Evolutionary conservation across 768 basidiomycete genomes (phyloP).

Genomic region (Pholiota molesta): DNA sequence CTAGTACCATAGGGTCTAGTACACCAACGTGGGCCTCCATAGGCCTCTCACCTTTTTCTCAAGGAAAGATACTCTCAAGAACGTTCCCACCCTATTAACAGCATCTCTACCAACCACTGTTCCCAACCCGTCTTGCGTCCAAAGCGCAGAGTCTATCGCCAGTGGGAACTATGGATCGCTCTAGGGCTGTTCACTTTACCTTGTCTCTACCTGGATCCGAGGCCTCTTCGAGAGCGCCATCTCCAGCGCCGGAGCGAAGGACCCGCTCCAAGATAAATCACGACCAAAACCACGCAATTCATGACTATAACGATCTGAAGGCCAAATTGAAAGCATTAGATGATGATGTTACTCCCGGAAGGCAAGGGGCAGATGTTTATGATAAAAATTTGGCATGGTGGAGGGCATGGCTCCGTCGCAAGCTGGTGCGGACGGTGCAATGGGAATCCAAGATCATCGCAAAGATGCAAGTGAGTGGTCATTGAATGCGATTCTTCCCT

Average conservation of each 20-base stretch:
- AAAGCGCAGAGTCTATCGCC: no score
- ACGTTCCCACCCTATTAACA: no score
- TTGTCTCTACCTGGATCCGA: conserved; percentile 34
- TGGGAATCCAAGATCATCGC: conserved; percentile 66
- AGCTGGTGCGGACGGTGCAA: conserved; percentile 53
- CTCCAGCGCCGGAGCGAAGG: conserved; percentile 24
- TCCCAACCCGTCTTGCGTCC: no score
- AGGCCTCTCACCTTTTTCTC: background rate
- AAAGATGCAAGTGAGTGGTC: conserved; percentile 60
- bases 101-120: no score
- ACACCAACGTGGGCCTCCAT: background rate
- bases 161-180: conserved; percentile 8
- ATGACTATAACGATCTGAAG: conserved; percentile 16
- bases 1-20: background rate
- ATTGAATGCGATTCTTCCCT: background rate
- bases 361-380: conserved; percentile 58
- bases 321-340: conserved; percentile 14
- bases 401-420: conserved; percentile 61
- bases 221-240: conserved; percentile 36
- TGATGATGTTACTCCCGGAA: conserved; percentile 29
- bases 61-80: background rate
- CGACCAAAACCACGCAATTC: conserved; percentile 17
- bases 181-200: conserved; percentile 28
- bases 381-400: conserved; percentile 63
- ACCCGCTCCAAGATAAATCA: conserved; percentile 1